Base-by-base conservation (phyloP, 352 stramenopile genomes). In the Globisporangium yorkense region DNA sequence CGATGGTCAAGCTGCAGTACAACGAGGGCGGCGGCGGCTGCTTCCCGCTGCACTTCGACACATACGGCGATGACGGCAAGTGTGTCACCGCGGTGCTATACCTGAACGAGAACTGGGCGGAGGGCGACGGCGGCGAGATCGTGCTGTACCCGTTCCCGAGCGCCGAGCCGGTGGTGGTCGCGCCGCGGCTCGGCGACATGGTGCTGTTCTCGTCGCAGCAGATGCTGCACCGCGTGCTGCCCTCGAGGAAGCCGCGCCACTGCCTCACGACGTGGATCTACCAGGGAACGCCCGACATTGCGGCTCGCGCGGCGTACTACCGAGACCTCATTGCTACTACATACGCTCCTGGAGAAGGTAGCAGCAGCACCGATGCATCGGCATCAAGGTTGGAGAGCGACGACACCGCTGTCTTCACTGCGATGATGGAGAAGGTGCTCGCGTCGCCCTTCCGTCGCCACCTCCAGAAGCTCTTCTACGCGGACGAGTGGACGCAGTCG, bases 21-120 rank as follows among this genome's bases (percentile, higher is more conserved):
- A 96, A 90, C 53, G 68, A 83, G 51, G 87, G 87, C 51, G 52
- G 61, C 52, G 83, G 84, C 16, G 87, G 83, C 2, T 94, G 84
- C 62, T 96, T 96, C 56, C 87, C 87, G 0, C 73, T 89, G 68
- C 87, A 96, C 55, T 94, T 90, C 46, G 87, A 96, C 63, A 83
- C 84, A 39, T 91, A 89, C 54, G 85, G 84, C 1, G 76, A 88
- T 63, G 80, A 91, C 47, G 80, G 80, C 66, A 94, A 93, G 67
- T 88, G 79, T 53, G 59, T 96, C 54, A 95, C 84, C 1, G 83
- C 78, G 4, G 78, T 96, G 50, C 57, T 95, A 15, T 96, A 95
- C 62, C 68, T 96, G 51, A 95, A 94, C 58, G 80, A 89, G 2
- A 20, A 73, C 9, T 96, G 87, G 87, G n/a, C 63, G 13, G 41